phyloP scores from a whole-genome alignment of 257 asterid species.

The Forsythia viridissima region DNA sequence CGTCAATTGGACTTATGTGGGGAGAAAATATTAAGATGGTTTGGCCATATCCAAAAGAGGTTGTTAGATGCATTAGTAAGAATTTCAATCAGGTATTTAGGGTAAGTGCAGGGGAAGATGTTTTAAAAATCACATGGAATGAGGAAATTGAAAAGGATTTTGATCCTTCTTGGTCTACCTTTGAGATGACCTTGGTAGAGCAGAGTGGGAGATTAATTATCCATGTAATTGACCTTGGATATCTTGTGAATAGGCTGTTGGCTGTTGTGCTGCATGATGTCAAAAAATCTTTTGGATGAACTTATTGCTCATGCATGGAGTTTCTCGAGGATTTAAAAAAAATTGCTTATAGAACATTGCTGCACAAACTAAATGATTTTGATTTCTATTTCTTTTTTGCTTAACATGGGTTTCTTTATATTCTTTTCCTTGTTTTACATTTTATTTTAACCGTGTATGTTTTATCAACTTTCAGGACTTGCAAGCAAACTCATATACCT shows the following conservation, averaged over 20 bases:
- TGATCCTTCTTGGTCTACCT: neutral
- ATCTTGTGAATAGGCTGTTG: neutral
- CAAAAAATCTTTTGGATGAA: neutral
- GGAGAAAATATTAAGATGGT: neutral
- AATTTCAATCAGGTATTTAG: neutral
- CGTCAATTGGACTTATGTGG: neutral
- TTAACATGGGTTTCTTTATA: neutral
- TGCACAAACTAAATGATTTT: neutral
- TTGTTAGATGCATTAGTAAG: neutral
- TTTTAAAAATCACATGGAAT: neutral
- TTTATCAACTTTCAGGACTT: neutral
- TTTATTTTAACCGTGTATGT: neutral
- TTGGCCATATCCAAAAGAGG: neutral
- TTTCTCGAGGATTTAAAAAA: neutral
- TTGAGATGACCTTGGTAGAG: neutral
- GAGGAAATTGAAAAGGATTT: neutral
- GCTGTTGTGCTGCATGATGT: neutral
- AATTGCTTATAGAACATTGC: neutral
- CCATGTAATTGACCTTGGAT: neutral
- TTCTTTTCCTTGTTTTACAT: neutral
- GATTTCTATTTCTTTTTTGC: neutral
- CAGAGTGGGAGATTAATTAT: neutral
- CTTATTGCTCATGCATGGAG: neutral
- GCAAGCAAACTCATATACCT: constrained; percentile 9
- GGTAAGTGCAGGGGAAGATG: neutral